phyloP scores from a whole-genome alignment of 208 protist genomes.

The Acanthamoeba castellanii region DNA sequence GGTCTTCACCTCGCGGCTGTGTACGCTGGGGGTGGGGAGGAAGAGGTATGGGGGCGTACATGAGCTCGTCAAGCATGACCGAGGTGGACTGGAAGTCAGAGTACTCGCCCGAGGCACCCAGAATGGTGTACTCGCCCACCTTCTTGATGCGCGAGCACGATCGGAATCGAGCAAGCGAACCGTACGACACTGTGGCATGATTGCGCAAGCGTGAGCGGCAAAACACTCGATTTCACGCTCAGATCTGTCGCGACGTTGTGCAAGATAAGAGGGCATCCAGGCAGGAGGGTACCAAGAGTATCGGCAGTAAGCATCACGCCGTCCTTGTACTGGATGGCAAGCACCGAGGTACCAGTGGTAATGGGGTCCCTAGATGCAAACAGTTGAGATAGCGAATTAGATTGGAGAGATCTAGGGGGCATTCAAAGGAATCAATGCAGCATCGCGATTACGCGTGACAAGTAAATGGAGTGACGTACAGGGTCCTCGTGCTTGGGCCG shows the following conservation, averaged over 20 bases:
- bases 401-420: not conserved
- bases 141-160: constrained; percentile 93
- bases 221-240: no score
- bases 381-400: not conserved
- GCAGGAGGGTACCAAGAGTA: constrained; percentile 90
- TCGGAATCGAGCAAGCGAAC: constrained; percentile 96
- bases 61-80: constrained; percentile 89
- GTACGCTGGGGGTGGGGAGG: not conserved
- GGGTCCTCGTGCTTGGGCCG: not conserved
- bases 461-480: not conserved
- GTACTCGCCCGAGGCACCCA: constrained; percentile 96
- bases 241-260: not conserved
- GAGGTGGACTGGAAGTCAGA: constrained; percentile 97
- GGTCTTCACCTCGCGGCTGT: not conserved
- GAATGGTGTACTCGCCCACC: constrained; percentile 92
- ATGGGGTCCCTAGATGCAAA: constrained; percentile 90
- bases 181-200: constrained; percentile 93
- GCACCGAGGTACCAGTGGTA: constrained; percentile 97
- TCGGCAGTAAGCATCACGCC: constrained; percentile 97
- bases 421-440: not conserved
- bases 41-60: not conserved
- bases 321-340: constrained; percentile 97
- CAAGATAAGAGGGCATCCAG: not conserved
- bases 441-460: not conserved
- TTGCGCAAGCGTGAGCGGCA: no score